Conservation (phyloP, 768 basidiomycete genomes). For the Imleria badia region DNA sequence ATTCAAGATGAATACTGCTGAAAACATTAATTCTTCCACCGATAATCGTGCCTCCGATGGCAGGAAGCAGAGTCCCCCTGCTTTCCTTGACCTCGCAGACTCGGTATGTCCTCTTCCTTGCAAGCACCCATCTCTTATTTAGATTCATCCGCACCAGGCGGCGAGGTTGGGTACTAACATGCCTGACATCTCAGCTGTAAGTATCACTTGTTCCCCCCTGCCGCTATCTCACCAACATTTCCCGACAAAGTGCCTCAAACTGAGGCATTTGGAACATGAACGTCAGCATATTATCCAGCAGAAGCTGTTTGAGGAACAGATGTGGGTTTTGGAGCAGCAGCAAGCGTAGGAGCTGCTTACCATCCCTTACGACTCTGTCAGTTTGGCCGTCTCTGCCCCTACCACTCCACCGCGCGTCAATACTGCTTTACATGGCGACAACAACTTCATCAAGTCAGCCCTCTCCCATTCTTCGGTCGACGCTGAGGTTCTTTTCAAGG, state of each 20-base stretch:
- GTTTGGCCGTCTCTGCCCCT: conserved; percentile 82
- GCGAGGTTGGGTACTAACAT: conserved; percentile 84
- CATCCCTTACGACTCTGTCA: conserved; percentile 64
- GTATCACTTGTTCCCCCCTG: conserved; percentile 31
- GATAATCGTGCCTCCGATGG: conserved; percentile 71
- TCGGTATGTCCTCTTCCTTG: conserved; percentile 57
- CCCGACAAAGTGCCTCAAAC: conserved; percentile 68
- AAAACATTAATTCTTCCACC: conserved; percentile 70
- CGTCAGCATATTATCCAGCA: conserved; percentile 84
- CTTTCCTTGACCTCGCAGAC: conserved; percentile 91
- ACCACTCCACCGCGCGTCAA: conserved; percentile 85
- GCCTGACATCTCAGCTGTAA: conserved; percentile 82
- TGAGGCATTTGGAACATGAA: conserved; percentile 85
- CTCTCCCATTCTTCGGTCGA: conserved; percentile 56
- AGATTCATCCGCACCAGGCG: conserved; percentile 44
- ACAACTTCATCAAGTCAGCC: conserved; percentile 42
- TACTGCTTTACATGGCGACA: conserved; percentile 64
- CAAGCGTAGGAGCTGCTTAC: conserved; percentile 83
- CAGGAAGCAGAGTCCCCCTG: conserved; percentile 85
- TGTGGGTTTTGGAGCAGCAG: conserved; percentile 89
- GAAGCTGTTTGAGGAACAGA: conserved; percentile 93
- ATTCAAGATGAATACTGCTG: conserved; percentile 66
- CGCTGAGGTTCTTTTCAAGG: conserved; percentile 62
- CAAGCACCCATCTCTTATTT: conserved; percentile 7
- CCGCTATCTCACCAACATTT: conserved; percentile 5